Evolutionary conservation across 148 eudicot genomes (phyloP), one percentile per base, ranked within the genome.

Genomic region (Vaccinium darrowii): DNA sequence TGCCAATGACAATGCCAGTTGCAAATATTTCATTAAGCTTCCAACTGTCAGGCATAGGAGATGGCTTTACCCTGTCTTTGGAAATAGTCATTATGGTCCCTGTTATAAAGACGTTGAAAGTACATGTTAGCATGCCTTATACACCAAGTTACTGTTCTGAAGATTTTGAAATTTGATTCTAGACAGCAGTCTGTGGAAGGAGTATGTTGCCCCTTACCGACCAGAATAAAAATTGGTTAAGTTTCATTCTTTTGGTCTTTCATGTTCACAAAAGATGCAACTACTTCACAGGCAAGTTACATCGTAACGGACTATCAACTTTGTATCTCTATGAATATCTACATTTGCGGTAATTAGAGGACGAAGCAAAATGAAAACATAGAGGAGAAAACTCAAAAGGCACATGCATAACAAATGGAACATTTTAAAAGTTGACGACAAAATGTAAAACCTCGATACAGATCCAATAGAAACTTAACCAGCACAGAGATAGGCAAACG

Each of bases 1-100:
- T 88, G 82, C 97, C 97, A 75, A 94, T 88, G 87, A 92, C 87
- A 84, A 87, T 23, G 51, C 97, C 95, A 53, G 93, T 91, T 30
- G 90, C 92, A 86, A 94, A 94, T 83, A 94, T 91, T 88, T 94
- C 97, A 52, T 91, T 88, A 51, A 94, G 86, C 90, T 94, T 94
- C 97, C 95, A 93, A 88, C 94, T 92, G 80, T 92, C 94, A 10
- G 96, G 95, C 75, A 63, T 86, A 47, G 93, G 94, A 65, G 96
- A 93, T 84, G 93, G 92, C 81, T 86, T 91, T 51, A 93, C 95
- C 80, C 93, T 85, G 69, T 93, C 96, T 88, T 90, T 85, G n/a
- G 94, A 91, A 77, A 93, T 93, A 49, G 96, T 93, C 96, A 93
- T 93, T 78, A 93, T 93, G 84, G 94, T 93, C 57, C 95, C 95